A percentile compares a stretch with the other conserved stretches of the same genome.
Conservation (phyloP, 192 early-diverging fungal genomes). For the Backusella tarrabulga region DNA sequence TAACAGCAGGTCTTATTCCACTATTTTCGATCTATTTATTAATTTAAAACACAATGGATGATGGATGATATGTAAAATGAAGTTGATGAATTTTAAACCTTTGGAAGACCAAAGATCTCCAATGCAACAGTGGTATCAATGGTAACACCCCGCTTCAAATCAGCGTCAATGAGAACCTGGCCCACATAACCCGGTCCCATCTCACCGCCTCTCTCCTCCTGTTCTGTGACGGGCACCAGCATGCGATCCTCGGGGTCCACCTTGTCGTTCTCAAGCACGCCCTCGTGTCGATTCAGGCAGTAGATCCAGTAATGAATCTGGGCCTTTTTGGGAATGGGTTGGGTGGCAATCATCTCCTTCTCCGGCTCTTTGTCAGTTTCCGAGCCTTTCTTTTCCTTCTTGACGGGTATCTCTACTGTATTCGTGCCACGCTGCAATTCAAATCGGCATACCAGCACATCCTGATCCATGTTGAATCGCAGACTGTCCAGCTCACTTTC, state of each 20-base stretch:
- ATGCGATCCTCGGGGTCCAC: slow-evolving; percentile 35
- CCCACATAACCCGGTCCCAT: slow-evolving; percentile 20
- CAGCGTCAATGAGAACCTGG: slow-evolving; percentile 12
- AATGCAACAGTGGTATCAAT: slow-evolving; percentile 31
- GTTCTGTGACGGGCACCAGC: slow-evolving; percentile 26
- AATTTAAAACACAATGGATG: too few species aligned
- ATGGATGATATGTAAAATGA: too few species aligned
- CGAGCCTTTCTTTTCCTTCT: slow-evolving; percentile 3
- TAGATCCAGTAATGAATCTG: slow-evolving; percentile 32
- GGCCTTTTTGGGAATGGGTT: not conserved
- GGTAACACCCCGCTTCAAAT: slow-evolving; percentile 1
- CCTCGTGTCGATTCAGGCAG: slow-evolving; percentile 27
- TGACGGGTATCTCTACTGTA: not conserved
- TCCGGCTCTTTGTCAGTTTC: not conserved
- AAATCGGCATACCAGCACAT: not conserved
- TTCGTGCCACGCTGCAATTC: not conserved
- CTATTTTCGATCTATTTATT: too few species aligned
- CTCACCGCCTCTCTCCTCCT: slow-evolving; percentile 1
- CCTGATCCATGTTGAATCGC: not conserved
- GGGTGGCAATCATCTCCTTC: not conserved
- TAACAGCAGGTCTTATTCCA: too few species aligned
- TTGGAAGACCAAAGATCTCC: slow-evolving; percentile 27
- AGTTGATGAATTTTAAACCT: not conserved
- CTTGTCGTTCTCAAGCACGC: not conserved
- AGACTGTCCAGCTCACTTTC: not conserved